Base-by-base conservation (phyloP, 352 stramenopile genomes). In the Globisporangium nodosum region DNA sequence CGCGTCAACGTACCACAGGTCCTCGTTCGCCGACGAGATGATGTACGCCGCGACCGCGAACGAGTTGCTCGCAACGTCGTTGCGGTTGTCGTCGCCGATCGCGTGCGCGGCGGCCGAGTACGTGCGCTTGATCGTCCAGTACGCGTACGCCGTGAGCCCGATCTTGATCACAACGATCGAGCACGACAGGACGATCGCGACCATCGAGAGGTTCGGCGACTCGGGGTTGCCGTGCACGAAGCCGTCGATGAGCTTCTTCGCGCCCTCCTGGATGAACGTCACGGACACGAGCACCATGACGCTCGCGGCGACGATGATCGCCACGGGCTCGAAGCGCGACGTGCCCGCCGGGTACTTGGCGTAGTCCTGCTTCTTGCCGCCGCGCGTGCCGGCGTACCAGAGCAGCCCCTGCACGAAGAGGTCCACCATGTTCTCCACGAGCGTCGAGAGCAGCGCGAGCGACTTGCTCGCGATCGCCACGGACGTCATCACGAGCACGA, bases 331-430 rank as follows among this genome's bases (percentile, higher is more conserved):
- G 21, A 98, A 78, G 35, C 93, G 83, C 2, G 72, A 85, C 16
- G 88, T 90, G n/a, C 92, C 93, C 0, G 92, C 90, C 1, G 93
- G 95, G 71, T 97, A 98, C 72, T 97, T 90, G 52, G 85, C 87
- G 27, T 88, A 88, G 57, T 85, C 75, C 47, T 81, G 81, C 55
- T 87, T 85, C 67, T 87, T 89, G 12, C 68, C 76, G 0, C 64
- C 85, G 31, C 73, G 77, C n/a, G 87, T 88, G 61, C 95, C 90
- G 6, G 91, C 92, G 68, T 95, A 97, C 56, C 81, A 87, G 3
- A 98, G 69, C 30, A 98, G 75, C 0, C 87, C 73, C 63, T 97
- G 90, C 5, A 90, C 91, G 33, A 97, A 85, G 27, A 98, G 85
- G 62, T 98, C 93, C 21, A 98, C 76, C 66, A 96, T 86, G 54